Percentiles rank a stretch among this genome's conserved stretches.
Evolutionary conservation across 768 basidiomycete genomes (phyloP).

Genomic region (Lactarius akahatsu): DNA sequence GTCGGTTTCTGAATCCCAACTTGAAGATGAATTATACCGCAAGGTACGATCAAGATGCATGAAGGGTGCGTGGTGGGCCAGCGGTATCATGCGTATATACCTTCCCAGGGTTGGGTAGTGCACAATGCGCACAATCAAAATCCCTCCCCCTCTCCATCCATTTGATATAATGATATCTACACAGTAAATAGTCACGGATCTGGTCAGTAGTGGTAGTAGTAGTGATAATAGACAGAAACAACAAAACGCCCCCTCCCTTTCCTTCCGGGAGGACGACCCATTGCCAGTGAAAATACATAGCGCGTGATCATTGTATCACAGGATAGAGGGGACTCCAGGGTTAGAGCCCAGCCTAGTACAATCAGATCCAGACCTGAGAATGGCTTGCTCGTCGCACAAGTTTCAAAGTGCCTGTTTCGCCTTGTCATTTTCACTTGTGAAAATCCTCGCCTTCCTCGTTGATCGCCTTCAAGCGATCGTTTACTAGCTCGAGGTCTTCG

Average conservation of each 20-base stretch:
- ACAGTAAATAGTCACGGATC: not conserved
- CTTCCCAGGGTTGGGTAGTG: no score
- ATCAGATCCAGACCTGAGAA: not conserved
- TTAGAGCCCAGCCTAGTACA: not conserved
- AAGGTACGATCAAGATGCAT: no score
- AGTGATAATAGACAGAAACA: not conserved
- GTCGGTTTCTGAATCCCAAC: no score
- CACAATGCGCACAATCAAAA: no score
- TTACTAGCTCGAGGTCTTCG: not conserved
- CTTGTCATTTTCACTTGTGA: not conserved
- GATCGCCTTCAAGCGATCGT: conserved; percentile 12
- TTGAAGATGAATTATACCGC: no score
- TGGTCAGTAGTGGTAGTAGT: not conserved
- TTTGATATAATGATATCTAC: not conserved
- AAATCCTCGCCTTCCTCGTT: conserved; percentile 3
- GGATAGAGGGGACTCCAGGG: not conserved
- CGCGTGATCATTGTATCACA: not conserved
- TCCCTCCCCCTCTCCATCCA: not conserved
- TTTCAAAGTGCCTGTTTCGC: not conserved
- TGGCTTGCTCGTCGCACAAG: not conserved
- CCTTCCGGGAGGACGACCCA: not conserved
- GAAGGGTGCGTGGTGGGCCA: no score
- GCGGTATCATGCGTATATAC: no score
- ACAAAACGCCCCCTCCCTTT: not conserved
- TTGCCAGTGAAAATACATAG: not conserved